Evolutionary conservation across 2,329 filamentous ascomycete species (phyloP), one percentile per base, ranked within the genome.

Genomic region (Paecilomyces sp.): DNA sequence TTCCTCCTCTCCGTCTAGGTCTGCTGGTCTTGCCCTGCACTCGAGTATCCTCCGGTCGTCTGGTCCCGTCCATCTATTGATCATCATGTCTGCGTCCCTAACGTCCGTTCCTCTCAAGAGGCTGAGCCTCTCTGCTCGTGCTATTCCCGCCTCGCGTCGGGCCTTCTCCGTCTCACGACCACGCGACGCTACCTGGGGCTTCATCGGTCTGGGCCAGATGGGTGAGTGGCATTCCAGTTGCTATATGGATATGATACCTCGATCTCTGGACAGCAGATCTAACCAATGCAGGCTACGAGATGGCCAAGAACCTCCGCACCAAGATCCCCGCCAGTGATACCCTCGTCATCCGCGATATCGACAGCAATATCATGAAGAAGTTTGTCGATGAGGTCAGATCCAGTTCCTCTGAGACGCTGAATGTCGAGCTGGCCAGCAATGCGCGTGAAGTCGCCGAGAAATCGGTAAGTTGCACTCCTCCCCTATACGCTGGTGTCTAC

Each of bases 281-380:
- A 33, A 33, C 8, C 1, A 11, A 12, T 3, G 8, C 62, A 88
- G 87, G 88, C 55, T 90, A 86, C 65, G 84, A 86, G 55, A 91
- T 91, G 88, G 88, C 88, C 36, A 83, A 81, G 71, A 91, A 90
- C 67, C 78, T 91, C 4, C 82, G 87, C 66, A 79, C 83, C 41
- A 90, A 89, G 71, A 81, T 89, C 31, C 83, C 86, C 3, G 74
- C 79, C 24, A 78, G 80, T 9, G 88, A 91, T 70, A 85, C 79
- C 0, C 72, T 91, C 55, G 78, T 85, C 61, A 75, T 91, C 33
- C 85, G 85, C 67, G 88, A 91, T 70, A 80, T 88, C 62, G 89
- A 90, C 68, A 72, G 79, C 18, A 77, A 80, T 41, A 79, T 82
- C 2, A 79, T 81, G 1, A 73, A 81, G 62, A 78, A 78, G 62